Evolutionary conservation across 2,329 filamentous ascomycete genomes (phyloP), one percentile per base, ranked within the genome.

Genomic region (Colletotrichum sp.): DNA sequence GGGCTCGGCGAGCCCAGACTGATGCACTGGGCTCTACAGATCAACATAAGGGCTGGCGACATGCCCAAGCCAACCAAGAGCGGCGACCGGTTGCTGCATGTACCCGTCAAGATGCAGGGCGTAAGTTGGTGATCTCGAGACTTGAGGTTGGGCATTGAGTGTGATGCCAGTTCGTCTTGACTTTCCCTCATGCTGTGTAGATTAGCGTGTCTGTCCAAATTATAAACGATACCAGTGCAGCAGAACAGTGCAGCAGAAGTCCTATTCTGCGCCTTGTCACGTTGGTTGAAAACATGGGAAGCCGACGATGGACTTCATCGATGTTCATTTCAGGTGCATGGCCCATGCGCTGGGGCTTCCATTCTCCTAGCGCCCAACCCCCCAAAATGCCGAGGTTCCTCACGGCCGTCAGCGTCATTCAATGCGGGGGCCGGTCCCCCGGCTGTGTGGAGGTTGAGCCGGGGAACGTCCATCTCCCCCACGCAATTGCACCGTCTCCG

Each of bases 21-120:
- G 70, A 77, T 90, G 6, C 87, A 89, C 76, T 86, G 86, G 70
- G 85, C 87, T 0, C 76, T 90, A 63, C 89, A 90, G 78, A 76
- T 90, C 11, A 90, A 90, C 72, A 87, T 90, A 31, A 81, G 89
- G 3, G 89, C 80, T 1, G 88, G 88, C 3, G 72, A 78, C 7
- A 75, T 89, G 18, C 88, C 88, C 1, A 77, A 68, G 29, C 74
- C 77, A 8, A 82, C 78, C 11, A 74, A 76, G 3, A 73, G 71
- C 3, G 82, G 83, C 0, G 76, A 80, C n/a, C 79, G 82, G 18
- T 66, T 84, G 69, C 72, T 86, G 12, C 83, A 83, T 68, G 18
- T 86, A 29, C 84, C 84, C 0, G 54, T 86, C 1, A 81, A 80
- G 70, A 34, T 82, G 5, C 38, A 38, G 27, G 68, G 65, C 16